Evolutionary conservation across 2,329 filamentous ascomycete species (phyloP).

Genomic region (Colletotrichum theobromicola): DNA sequence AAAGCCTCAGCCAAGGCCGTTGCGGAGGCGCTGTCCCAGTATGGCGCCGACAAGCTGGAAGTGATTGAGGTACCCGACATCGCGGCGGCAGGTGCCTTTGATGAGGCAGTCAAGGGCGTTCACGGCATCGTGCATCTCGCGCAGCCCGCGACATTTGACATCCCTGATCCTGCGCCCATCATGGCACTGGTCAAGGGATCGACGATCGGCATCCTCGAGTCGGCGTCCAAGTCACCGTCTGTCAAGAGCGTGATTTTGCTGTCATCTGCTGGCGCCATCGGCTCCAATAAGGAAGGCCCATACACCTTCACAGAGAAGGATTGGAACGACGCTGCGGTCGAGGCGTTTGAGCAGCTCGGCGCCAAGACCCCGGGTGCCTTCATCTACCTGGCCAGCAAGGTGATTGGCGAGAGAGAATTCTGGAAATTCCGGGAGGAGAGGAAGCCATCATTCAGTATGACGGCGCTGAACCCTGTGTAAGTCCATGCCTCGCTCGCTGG

Average conservation of each 20-base stretch:
- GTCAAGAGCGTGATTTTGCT: not conserved
- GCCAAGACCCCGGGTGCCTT: constrained; percentile 23
- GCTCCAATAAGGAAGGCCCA: not conserved
- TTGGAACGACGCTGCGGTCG: constrained; percentile 27
- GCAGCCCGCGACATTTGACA: not conserved
- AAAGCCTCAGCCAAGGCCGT: constrained; percentile 35
- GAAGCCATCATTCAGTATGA: constrained; percentile 38
- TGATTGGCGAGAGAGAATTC: constrained; percentile 32
- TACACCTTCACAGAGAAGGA: constrained; percentile 26
- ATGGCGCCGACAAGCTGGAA: constrained; percentile 21
- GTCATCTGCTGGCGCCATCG: not conserved
- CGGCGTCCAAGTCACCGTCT: not conserved
- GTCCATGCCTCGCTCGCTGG: constrained; percentile 28
- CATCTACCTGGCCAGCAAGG: constrained; percentile 34
- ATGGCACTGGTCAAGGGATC: not conserved
- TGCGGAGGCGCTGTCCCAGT: constrained; percentile 34
- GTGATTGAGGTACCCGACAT: constrained; percentile 39
- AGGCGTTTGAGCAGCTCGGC: constrained; percentile 17
- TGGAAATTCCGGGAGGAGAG: constrained; percentile 38
- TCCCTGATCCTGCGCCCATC: not conserved
- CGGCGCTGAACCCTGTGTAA: constrained; percentile 42
- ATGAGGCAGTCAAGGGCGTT: constrained; percentile 33
- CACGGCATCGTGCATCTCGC: constrained; percentile 27
- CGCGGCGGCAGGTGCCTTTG: constrained; percentile 33
- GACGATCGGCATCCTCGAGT: not conserved